Evolutionary conservation across 441 rosid species (phyloP), one percentile per base, ranked within the genome.

Genomic region (Metrosideros polymorpha): DNA sequence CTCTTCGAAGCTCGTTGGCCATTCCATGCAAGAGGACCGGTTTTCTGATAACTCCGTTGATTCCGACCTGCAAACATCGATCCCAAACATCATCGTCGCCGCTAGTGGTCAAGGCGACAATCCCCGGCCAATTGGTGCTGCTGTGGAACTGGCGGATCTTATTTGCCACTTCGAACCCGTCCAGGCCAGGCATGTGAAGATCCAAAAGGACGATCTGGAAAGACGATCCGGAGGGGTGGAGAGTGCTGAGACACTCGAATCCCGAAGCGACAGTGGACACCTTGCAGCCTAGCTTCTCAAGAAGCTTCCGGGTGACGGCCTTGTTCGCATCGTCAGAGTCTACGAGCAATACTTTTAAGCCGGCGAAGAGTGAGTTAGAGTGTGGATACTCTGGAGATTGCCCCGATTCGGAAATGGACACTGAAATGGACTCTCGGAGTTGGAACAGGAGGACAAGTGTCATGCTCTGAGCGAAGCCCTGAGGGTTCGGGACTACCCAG

Each of bases 11-110:
- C 94, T 96, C 98, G 22, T 47, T 89, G n/a, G 96, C 92, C 30
- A 97, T 91, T 57, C 94, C 98, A 85, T 92, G 96, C 57, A 95
- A 84, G 86, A 91, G 84, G 22, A 94, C 92, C 0, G 99, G 99
- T 89, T 98, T 98, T 88, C 92, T 91, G 86, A 98, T 93, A 77
- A 98, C 90, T 35, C 98, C 99, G 63, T 95, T 94, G 85, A 98
- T 95, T 39, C 99, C 98, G 32, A 85, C 88, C 87, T 96, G 95
- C 84, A 66, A 49, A 90, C 99, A 95, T 87, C 89, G 94, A 13
- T 91, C 95, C 98, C 94, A 90, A 83, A 93, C 61, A 39, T 94
- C 94, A 2, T 93, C 94, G 27, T 94, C 97, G 0, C 90, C 89
- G 57, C 92, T 93, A 47, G 97, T 90, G 0, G 98, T 94, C 88